Evolutionary conservation across 208 protist genomes (phyloP).

Genomic region (Acanthamoeba lenticulata): DNA sequence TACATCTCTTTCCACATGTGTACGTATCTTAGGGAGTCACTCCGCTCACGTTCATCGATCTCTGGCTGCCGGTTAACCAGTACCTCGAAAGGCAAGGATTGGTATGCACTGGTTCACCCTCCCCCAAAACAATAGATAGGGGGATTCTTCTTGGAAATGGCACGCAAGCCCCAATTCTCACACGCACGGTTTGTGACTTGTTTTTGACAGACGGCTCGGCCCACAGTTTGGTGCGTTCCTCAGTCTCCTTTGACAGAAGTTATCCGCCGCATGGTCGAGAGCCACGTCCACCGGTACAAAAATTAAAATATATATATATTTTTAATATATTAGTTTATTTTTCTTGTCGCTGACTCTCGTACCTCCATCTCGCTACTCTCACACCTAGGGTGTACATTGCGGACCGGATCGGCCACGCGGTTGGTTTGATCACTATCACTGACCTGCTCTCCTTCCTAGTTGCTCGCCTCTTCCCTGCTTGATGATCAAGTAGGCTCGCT

Average conservation of each 20-base stretch:
- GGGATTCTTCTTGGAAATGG: too few relatives aligned
- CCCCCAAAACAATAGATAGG: too few relatives aligned
- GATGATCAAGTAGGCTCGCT: too few relatives aligned
- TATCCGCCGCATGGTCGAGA: conserved; percentile 2
- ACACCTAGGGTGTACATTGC: conserved; percentile 25
- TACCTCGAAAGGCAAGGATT: background rate
- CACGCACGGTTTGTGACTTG: background rate
- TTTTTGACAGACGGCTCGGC: background rate
- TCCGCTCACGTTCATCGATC: background rate
- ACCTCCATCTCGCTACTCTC: background rate
- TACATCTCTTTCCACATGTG: background rate
- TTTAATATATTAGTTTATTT: too few relatives aligned
- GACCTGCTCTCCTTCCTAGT: conserved; percentile 53
- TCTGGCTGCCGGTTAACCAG: conserved; percentile 57
- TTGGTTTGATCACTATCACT: conserved; percentile 51
- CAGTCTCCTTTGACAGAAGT: conserved; percentile 2
- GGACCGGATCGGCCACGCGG: background rate
- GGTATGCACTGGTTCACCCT: background rate
- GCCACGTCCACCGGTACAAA: conserved; percentile 37
- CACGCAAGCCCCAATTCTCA: too few relatives aligned
- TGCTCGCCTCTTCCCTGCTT: background rate
- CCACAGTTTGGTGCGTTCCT: background rate
- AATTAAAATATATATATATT: too few relatives aligned
- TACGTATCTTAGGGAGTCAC: background rate
- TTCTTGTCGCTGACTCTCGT: background rate